Evolutionary conservation across 2,329 filamentous ascomycete genomes (phyloP), one percentile per base, ranked within the genome.

Genomic region (Penicillium sp.): DNA sequence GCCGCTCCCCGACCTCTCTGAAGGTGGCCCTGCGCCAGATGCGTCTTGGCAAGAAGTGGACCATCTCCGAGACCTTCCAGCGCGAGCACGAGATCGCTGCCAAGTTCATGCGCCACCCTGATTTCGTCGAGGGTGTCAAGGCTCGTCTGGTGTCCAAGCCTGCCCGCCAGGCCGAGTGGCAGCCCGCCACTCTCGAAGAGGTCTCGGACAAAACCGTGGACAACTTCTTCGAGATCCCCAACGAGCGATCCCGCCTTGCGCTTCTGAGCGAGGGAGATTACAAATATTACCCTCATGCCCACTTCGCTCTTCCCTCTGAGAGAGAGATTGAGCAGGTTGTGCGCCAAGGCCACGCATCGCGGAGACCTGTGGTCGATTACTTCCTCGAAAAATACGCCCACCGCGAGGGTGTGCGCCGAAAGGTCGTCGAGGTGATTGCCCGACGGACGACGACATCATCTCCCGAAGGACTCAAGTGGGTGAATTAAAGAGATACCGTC

Each of bases 81-180:
- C 86, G 86, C 61, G 94, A 99, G 79, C 84, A 94, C 76, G 83
- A 88, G 70, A 91, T 99, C 58, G 92, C 93, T 2, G 79, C 83
- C 57, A 84, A 86, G 62, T 97, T 99, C 79, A 97, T 99, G 93
- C 82, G 82, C 55, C 88, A 94, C 72, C 89, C 85, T 5, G 94
- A 99, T 75, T 99, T 99, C 70, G 87, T 87, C 43, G 91, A 96
- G 76, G 94, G 94, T 53, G 93, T 99, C n/a, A 85, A 85, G 50
- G 88, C 91, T 25, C 83, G 88, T 48, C 82, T 99, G 40, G 83
- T 94, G 66, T 82, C 85, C 69, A 91, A 91, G 76, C 82, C 82
- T 44, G 77, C 84, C 50, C 79, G 79, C 62, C 80, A 80, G 23
- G 90, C 92, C 1, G 78, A 82, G 60, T 99, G 94, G 94, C 75